A percentile compares a stretch with the other conserved stretches of the same genome.
Conservation (phyloP, 305 asterid species). For the Fraxinus floribunda region DNA sequence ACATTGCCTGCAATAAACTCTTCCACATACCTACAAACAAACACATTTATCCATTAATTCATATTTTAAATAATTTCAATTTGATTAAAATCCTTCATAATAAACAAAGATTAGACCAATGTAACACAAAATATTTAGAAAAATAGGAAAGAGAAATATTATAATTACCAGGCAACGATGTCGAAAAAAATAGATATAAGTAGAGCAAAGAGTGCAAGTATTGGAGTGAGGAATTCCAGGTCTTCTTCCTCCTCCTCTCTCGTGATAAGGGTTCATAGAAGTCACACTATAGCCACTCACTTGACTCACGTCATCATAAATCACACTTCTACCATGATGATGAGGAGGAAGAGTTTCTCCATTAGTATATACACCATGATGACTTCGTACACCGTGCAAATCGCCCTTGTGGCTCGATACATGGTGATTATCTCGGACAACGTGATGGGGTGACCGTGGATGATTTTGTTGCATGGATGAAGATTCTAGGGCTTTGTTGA, state of each 20-base stretch:
- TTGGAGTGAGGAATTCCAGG: slow-evolving; percentile 86
- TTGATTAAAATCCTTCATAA: too few relatives aligned
- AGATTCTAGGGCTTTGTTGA: slow-evolving; percentile 47
- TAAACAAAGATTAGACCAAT: background rate
- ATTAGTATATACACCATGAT: background rate
- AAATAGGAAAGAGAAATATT: background rate
- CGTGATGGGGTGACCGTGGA: background rate
- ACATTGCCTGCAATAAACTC: slow-evolving; percentile 75
- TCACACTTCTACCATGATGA: slow-evolving; percentile 28
- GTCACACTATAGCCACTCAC: slow-evolving; percentile 40
- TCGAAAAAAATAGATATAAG: slow-evolving; percentile 56
- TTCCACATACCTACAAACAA: slow-evolving; percentile 64
- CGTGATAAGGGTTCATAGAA: slow-evolving; percentile 12
- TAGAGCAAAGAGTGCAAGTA: slow-evolving; percentile 63
- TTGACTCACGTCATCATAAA: slow-evolving; percentile 45
- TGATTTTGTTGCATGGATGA: slow-evolving; percentile 23
- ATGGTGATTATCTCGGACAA: background rate
- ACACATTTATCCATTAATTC: background rate
- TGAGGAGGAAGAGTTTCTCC: slow-evolving; percentile 9
- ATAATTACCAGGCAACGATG: slow-evolving; percentile 67
- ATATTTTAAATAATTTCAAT: too few relatives aligned
- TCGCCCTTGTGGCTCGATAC: slow-evolving; percentile 11
- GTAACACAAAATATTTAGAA: background rate
- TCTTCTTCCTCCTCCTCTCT: slow-evolving; percentile 39
- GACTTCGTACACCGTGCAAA: slow-evolving; percentile 3